A percentile compares a stretch with the other conserved stretches of the same genome.
Conservation (phyloP, 1,284 basidiomycete species). For the Austroboletus niveus region DNA sequence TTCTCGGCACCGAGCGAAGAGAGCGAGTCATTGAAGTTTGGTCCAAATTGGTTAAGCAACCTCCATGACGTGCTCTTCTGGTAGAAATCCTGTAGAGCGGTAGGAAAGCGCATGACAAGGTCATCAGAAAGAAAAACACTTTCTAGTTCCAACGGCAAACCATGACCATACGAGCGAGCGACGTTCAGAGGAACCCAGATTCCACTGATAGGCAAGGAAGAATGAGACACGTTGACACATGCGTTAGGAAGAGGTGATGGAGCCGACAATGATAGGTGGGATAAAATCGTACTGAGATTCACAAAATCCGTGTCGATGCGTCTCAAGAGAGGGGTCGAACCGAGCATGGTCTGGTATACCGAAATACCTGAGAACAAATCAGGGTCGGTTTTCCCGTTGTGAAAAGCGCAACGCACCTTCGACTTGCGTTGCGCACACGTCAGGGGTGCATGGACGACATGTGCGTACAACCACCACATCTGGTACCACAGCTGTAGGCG, state of each 20-base stretch:
- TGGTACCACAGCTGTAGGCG: conserved; percentile 7
- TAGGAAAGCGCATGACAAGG: conserved; percentile 59
- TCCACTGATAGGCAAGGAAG: conserved; percentile 51
- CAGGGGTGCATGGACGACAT: conserved; percentile 55
- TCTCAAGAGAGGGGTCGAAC: conserved; percentile 51
- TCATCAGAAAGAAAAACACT: conserved; percentile 56
- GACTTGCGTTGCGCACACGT: conserved; percentile 60
- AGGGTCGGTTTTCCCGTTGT: conserved; percentile 9
- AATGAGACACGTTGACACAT: conserved; percentile 32
- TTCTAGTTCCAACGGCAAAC: conserved; percentile 36
- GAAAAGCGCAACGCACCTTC: conserved; percentile 50
- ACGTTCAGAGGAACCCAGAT: conserved; percentile 64
- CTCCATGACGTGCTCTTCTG: conserved; percentile 43
- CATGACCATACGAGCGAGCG: conserved; percentile 43
- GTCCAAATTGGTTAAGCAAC: conserved; percentile 53
- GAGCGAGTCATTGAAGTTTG: conserved; percentile 26
- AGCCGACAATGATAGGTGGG: conserved; percentile 33
- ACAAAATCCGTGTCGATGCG: conserved; percentile 74
- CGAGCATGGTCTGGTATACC: conserved; percentile 65
- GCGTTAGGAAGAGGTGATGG: conserved; percentile 32
- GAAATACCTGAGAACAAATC: conserved; percentile 49
- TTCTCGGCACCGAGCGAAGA: conserved; percentile 15
- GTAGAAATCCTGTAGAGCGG: conserved; percentile 54
- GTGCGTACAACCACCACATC: conserved; percentile 51
- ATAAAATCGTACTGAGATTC: conserved; percentile 59